These are phyloP conservation scores for Debaryomyces sp. DNA, from an alignment of 1,139 yeast genomes.

Conservation along the genomic window DNA sequence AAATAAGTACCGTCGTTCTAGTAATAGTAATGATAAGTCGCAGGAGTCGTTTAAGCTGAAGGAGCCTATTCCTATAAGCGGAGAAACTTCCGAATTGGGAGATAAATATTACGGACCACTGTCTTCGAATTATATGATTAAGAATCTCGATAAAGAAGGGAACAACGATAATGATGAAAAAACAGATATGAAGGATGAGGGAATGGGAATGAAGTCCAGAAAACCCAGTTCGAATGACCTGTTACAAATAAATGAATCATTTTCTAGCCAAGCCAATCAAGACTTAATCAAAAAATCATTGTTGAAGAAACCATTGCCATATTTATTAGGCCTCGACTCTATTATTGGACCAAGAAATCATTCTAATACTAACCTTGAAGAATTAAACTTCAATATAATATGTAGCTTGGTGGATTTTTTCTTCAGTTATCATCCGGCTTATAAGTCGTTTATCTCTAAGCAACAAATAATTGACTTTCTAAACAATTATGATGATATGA, in stretches of 20 bases:
- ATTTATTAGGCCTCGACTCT: conserved; percentile 28
- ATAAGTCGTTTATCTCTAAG: conserved; percentile 35
- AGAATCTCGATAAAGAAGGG: conserved; percentile 25
- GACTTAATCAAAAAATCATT: conserved; percentile 11
- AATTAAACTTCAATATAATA: conserved; percentile 27
- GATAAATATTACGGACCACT: conserved; percentile 54
- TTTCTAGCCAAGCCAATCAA: neutral
- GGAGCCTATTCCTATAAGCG: conserved; percentile 15
- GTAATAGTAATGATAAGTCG: neutral
- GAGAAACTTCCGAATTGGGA: conserved; percentile 33
- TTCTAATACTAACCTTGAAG: conserved; percentile 20
- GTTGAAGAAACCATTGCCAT: conserved; percentile 33
- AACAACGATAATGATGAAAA: conserved; percentile 19
- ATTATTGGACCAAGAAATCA: conserved; percentile 26
- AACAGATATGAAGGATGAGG: conserved; percentile 13
- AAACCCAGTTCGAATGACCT: neutral
- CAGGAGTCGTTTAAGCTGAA: neutral
- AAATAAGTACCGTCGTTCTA: conserved; percentile 1
- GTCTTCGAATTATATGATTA: conserved; percentile 50
- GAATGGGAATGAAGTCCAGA: conserved; percentile 11
- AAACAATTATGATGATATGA: conserved; percentile 28
- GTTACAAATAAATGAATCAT: neutral
- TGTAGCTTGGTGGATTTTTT: conserved; percentile 33
- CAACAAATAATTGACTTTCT: conserved; percentile 31
- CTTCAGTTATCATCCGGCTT: conserved; percentile 33